A percentile compares a stretch with the other conserved stretches of the same genome.
phyloP scores from a whole-genome alignment of 768 basidiomycete species.

The Piloderma croceum region DNA sequence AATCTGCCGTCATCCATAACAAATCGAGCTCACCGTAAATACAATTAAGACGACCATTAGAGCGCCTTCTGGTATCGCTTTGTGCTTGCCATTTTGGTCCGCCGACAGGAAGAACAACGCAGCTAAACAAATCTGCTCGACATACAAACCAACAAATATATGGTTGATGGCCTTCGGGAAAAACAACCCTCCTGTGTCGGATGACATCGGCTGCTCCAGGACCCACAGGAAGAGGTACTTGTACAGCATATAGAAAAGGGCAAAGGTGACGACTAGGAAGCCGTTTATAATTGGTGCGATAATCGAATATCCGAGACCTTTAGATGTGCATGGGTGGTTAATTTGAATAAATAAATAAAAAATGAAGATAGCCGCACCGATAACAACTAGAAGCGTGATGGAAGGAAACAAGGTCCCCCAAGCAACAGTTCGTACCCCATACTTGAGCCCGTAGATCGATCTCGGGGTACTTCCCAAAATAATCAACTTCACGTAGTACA shows the following conservation, averaged over 20 bases:
- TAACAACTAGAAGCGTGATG: conserved; percentile 76
- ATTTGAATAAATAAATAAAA: conserved; percentile 1
- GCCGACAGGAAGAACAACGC: conserved; percentile 88
- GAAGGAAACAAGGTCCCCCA: conserved; percentile 75
- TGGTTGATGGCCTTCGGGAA: conserved; percentile 94
- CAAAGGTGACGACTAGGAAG: conserved; percentile 76
- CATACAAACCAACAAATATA: conserved; percentile 88
- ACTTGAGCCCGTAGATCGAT: conserved; percentile 80
- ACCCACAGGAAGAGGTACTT: conserved; percentile 84
- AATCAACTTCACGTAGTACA: conserved; percentile 90
- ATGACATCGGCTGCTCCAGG: conserved; percentile 58
- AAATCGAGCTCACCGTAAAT: conserved; percentile 57
- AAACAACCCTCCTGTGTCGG: conserved; percentile 89
- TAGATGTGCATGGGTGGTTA: not conserved
- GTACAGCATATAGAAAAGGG: conserved; percentile 77
- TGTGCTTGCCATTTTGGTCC: conserved; percentile 44
- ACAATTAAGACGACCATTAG: conserved; percentile 83
- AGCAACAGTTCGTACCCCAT: conserved; percentile 53
- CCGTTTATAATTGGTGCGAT: conserved; percentile 95
- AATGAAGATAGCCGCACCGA: conserved; percentile 45
- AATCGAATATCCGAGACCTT: conserved; percentile 75
- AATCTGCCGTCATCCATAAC: not conserved
- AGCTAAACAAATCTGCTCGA: conserved; percentile 79
- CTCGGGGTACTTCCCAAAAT: conserved; percentile 87
- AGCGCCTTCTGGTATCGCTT: conserved; percentile 67